Evolutionary conservation across 2,329 filamentous ascomycete genomes (phyloP), one percentile per base, ranked within the genome.

Genomic region (Cercospora sojina): DNA sequence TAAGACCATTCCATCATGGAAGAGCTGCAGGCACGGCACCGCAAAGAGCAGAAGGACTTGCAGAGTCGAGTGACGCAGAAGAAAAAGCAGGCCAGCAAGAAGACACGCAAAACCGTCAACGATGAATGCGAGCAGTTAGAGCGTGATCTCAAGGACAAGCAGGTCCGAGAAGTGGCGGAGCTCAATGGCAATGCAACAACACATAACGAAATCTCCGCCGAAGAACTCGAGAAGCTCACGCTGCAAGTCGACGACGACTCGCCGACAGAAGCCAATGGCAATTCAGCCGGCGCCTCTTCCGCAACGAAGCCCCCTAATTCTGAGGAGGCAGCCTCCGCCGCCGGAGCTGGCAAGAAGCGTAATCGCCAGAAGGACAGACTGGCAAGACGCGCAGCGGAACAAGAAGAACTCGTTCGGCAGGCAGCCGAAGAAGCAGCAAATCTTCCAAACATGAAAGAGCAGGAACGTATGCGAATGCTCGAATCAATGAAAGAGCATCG

Each of bases 41-140:
- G 92, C 74, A 95, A 92, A 79, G 94, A 99, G 80, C 88, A 91
- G 78, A 90, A 89, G 73, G 94, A 98, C 68, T 85, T 99, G 27
- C 91, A 96, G 78, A 86, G 88, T 59, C 89, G 90, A 67, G 88
- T 96, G 75, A 97, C 92, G 5, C 93, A 90, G 80, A 98, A 97
- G 85, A 99, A 97, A 84, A 98, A 97, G 83, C 90, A 91, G 72
- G 93, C 95, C 16, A 96, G 90, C 56, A 99, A 98, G 81, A 89
- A 88, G 79, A 88, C 87, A 8, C 83, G 87, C 59, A 88, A 84
- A 70, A 80, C 80, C 38, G 80, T 85, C 47, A 88, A 88, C 69
- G 87, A 89, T 70, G 87, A 89, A 74, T 89, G 87, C 75, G 86
- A 86, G 20, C 77, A 80, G 27, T 79, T 88, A 41, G 86, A 88